Evolutionary conservation across 768 basidiomycete species (phyloP), one percentile per base, ranked within the genome.

Genomic region (Sutorius australiensis): DNA sequence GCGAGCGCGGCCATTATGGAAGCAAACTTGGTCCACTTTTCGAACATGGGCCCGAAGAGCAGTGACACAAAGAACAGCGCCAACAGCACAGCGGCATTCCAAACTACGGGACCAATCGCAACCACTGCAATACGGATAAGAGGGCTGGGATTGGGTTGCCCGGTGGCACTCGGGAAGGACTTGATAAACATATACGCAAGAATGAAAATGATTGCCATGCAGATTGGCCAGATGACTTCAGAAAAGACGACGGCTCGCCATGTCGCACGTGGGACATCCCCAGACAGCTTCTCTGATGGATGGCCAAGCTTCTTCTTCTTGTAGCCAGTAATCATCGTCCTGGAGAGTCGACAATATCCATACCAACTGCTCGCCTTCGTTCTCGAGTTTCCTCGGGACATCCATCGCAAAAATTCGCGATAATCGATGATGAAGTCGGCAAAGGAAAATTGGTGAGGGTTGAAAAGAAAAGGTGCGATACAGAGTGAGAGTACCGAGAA

Each of bases 361-460:
- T 98, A 95, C 97, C 97, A 99, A 59, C 92, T 95, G 74, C 95
- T 98, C 46, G 91, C 89, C 67, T 98, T 95, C 14, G 92, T 88
- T 63, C 93, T 79, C 43, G 97, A 97, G 73, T 98, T 99, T 51
- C 97, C 97, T 52, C 97, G 84, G 10, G 92, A 97, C 95, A 99
- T 98, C 97, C 97, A 99, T 44, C 97, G 86, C 44, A 99, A 72
- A 78, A 95, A 98, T 68, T 99, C 97, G 51, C 97, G 87, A 70
- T 98, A 98, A 73, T 99, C 97, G 68, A 98, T 93, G 73, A 98
- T 88, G 73, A 95, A 99, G 73, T 99, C 97, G 62, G 92, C 74
- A 69, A 87, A 92, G 10, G 92, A 92, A 81, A 98, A 99, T 71
- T 98, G 97, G 72, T 99, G 95, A n/a, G 97, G 97, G 74, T 99